Conservation (phyloP, 179 eudicot genomes). For the Beta macrorhiza region DNA sequence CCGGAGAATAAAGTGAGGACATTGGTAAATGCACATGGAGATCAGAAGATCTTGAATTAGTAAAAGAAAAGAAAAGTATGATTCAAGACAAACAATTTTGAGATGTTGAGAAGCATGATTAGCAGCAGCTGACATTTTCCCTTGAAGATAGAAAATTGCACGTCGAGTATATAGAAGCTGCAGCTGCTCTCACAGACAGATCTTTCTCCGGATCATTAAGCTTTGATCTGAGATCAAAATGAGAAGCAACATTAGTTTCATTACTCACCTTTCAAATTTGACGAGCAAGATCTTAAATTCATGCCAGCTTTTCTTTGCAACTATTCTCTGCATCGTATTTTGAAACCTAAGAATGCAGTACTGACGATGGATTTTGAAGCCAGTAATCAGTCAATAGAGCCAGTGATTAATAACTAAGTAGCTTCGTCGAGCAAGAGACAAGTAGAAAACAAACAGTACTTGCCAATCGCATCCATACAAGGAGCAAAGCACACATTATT, state of each 20-base stretch:
- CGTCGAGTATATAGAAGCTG: slow-evolving; percentile 84
- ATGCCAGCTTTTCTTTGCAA: background rate
- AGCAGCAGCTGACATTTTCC: slow-evolving; percentile 53
- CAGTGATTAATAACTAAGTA: background rate
- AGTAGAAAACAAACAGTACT: background rate
- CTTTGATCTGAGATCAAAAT: slow-evolving; percentile 40
- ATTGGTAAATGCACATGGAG: slow-evolving; percentile 10
- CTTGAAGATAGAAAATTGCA: slow-evolving; percentile 50
- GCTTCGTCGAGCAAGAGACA: background rate
- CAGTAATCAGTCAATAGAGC: background rate
- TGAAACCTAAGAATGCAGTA: background rate
- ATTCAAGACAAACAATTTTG: background rate
- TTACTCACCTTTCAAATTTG: background rate
- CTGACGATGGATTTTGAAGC: no score
- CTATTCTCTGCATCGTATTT: background rate
- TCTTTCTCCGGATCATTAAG: slow-evolving; percentile 43
- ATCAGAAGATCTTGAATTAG: slow-evolving; percentile 5
- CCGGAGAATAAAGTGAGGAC: background rate
- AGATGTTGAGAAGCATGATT: background rate
- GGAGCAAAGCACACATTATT: background rate
- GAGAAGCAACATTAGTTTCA: background rate
- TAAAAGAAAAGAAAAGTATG: background rate
- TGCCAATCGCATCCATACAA: background rate
- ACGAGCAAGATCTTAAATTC: background rate
- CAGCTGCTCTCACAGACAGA: slow-evolving; percentile 70